These are phyloP conservation scores for Aquilaria yunnanensis DNA, from an alignment of 345 rosid genomes.

Conservation along the genomic window DNA sequence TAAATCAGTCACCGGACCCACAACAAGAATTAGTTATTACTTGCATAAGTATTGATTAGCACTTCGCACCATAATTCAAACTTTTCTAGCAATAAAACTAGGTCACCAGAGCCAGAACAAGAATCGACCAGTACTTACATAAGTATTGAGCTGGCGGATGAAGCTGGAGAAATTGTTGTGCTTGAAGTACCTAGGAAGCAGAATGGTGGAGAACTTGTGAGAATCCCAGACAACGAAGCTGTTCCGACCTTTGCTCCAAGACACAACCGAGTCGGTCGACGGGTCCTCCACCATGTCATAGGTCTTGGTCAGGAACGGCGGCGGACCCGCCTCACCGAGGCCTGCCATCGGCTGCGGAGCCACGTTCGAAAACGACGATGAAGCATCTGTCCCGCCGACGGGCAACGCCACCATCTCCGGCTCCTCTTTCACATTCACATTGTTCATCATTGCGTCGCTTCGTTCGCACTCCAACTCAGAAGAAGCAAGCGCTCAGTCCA, in stretches of 20 bases:
- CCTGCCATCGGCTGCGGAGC: slow-evolving; percentile 74
- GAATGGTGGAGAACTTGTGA: slow-evolving; percentile 37
- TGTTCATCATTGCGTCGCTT: slow-evolving; percentile 20
- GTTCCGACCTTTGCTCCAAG: slow-evolving; percentile 57
- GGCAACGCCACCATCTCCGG: slow-evolving; percentile 25
- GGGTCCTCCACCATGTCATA: slow-evolving; percentile 70
- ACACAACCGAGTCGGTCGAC: slow-evolving; percentile 48
- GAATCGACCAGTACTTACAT: slow-evolving; percentile 32
- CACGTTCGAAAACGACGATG: slow-evolving; percentile 31
- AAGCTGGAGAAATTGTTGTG: slow-evolving; percentile 73
- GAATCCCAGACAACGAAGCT: slow-evolving; percentile 70
- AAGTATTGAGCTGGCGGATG: slow-evolving; percentile 75
- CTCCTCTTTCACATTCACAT: slow-evolving; percentile 34
- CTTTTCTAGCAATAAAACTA: too few species aligned
- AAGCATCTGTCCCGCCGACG: slow-evolving; percentile 8
- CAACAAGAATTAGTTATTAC: slow-evolving; percentile 9
- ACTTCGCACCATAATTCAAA: too few species aligned
- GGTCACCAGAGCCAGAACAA: too few species aligned
- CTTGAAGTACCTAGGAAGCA: slow-evolving; percentile 68
- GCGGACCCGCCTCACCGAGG: slow-evolving; percentile 66
- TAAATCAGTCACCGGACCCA: too few species aligned
- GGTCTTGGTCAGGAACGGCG: slow-evolving; percentile 68
- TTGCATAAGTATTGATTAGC: slow-evolving; percentile 56
- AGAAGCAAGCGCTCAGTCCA: neutral
- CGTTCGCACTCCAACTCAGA: too few species aligned